Evolutionary conservation across 768 basidiomycete species (phyloP).

Genomic region (Tephrocybe rancida): DNA sequence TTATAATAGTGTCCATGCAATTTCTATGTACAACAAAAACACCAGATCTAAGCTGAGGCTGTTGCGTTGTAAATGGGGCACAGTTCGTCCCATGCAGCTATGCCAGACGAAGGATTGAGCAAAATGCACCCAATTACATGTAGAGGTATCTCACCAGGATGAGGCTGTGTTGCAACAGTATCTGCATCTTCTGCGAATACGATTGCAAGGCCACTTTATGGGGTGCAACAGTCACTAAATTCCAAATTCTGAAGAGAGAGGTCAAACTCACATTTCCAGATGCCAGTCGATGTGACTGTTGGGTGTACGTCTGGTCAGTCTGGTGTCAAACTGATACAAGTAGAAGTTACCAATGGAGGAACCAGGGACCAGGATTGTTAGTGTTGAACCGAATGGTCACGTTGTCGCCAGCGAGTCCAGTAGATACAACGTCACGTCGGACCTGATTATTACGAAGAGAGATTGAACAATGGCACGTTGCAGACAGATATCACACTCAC

Average conservation of each 20-base stretch:
- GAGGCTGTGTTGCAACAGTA: neutral
- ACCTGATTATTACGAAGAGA: neutral
- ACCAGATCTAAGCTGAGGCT: no score
- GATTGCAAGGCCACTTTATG: conserved; percentile 26
- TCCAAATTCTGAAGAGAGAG: neutral
- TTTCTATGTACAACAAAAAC: no score
- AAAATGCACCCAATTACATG: no score
- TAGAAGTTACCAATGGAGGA: conserved; percentile 4
- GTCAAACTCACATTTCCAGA: conserved; percentile 1
- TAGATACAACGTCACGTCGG: conserved; percentile 26
- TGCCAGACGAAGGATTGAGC: neutral
- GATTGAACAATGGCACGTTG: neutral
- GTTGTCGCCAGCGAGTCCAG: conserved; percentile 18
- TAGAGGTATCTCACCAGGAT: conserved; percentile 1
- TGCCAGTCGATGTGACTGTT: conserved; percentile 10
- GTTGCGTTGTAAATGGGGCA: conserved; percentile 26
- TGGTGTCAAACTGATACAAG: neutral
- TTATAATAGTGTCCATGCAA: no score
- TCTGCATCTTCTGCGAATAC: conserved; percentile 33
- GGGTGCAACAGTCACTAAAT: neutral
- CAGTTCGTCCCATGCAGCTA: conserved; percentile 31
- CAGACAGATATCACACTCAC: conserved; percentile 8
- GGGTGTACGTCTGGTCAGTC: neutral
- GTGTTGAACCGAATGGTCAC: conserved; percentile 43
- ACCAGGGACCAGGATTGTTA: conserved; percentile 38